Conservation (phyloP, 2,329 filamentous ascomycete genomes). For the Emmonsiellopsis sp. region DNA sequence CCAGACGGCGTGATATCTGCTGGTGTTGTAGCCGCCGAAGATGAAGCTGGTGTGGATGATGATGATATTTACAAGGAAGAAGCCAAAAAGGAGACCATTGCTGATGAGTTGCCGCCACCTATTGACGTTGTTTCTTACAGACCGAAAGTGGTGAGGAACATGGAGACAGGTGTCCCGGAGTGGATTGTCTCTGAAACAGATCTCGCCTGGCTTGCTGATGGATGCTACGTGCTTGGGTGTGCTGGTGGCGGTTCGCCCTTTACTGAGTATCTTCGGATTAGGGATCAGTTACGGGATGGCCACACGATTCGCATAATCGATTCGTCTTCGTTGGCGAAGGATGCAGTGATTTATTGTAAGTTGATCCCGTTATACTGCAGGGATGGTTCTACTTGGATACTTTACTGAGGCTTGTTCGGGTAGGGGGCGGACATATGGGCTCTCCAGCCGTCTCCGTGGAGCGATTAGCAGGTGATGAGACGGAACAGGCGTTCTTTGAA, state of each 20-base stretch:
- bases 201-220: constrained; percentile 36
- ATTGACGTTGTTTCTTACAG: constrained; percentile 27
- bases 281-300: constrained; percentile 31
- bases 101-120: constrained; percentile 6
- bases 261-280: constrained; percentile 33
- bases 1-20: constrained; percentile 2
- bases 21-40: constrained; percentile 7
- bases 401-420: neutral
- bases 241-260: constrained; percentile 41
- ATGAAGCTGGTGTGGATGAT: constrained; percentile 15
- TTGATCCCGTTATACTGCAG: constrained; percentile 20
- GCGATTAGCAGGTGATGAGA: constrained; percentile 49
- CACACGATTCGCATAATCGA: constrained; percentile 33
- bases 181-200: constrained; percentile 40
- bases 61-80: constrained; percentile 13
- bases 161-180: constrained; percentile 12
- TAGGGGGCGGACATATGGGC: constrained; percentile 47
- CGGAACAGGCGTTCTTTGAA: constrained; percentile 33
- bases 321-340: constrained; percentile 33
- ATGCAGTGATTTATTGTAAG: constrained; percentile 37
- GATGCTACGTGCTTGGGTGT: constrained; percentile 41
- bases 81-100: constrained; percentile 8
- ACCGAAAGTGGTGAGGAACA: constrained; percentile 29
- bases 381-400: neutral
- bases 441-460: constrained; percentile 53